Evolutionary conservation across 2,329 filamentous ascomycete species (phyloP), one percentile per base, ranked within the genome.

Genomic region (Rhexocercosporidium sp.): DNA sequence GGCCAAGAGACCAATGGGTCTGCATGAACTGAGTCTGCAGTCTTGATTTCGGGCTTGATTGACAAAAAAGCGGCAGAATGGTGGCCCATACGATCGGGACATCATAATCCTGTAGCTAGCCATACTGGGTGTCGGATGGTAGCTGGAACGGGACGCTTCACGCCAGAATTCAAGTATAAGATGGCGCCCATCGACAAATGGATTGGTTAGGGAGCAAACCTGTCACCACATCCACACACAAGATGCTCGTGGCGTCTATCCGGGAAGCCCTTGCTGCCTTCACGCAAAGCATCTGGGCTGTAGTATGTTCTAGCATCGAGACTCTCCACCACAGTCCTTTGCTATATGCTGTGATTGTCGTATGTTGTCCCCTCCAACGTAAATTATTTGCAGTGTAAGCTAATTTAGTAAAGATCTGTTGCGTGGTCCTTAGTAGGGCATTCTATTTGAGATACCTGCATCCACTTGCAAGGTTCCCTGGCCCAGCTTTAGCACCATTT

Each of bases 401-500:
- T 56, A 56, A 63, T 29, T 46, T 9, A 34, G 4, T 63, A 16
- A 12, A 63, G 61, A 22, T 57, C 7, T 57, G 34, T 20, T 54
- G 44, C 49, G 9, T 39, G 37, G n/a, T 31, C 8, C 27, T 65
- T 11, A n/a, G 46, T 27, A 49, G 53, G n/a, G 41, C 39, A 16
- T 27, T 66, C 22, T 68, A 70, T n/a, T 62, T 67, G 11, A 60
- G 61, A 7, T 60, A 60, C 25, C 70, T 72, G 34, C 77, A 79
- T 51, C 78, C 76, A 5, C 68, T 76, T 16, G 72, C 75, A 14
- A 74, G 74, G 39, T 78, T 75, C 65, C 76, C 75, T 1, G 77
- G 77, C 0, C 78, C 78, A 14, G 62, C 66, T 14, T 29, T 64
- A 16, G 66, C 66, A 18, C 62, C 62, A 5, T 53, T 53, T 37